These are phyloP conservation scores for Phoma sp. DNA, from an alignment of 2,329 filamentous ascomycete genomes.

Conservation along the genomic window DNA sequence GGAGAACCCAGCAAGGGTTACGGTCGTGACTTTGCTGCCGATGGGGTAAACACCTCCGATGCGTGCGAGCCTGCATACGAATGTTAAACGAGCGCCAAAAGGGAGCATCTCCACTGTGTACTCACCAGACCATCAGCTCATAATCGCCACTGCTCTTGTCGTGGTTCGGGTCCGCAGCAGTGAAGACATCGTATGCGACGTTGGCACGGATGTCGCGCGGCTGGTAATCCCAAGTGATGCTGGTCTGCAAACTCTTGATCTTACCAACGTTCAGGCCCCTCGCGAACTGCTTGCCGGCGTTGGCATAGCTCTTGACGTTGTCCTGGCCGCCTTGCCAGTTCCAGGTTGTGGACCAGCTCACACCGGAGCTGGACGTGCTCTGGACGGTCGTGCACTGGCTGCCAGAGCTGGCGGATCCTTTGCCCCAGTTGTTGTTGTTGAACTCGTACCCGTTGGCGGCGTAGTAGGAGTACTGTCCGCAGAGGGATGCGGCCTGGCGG, in stretches of 20 bases:
- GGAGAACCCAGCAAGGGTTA: slow-evolving; percentile 56
- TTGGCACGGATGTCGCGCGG: slow-evolving; percentile 25
- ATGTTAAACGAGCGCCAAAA: background rate
- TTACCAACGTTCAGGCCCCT: slow-evolving; percentile 23
- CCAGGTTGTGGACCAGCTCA: slow-evolving; percentile 27
- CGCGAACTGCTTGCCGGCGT: slow-evolving; percentile 25
- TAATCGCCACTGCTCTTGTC: slow-evolving; percentile 33
- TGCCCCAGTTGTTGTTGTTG: slow-evolving; percentile 32
- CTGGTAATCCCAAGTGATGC: slow-evolving; percentile 29
- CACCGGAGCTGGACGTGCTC: slow-evolving; percentile 20
- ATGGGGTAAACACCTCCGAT: slow-evolving; percentile 27
- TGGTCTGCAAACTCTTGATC: slow-evolving; percentile 28
- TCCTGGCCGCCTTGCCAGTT: slow-evolving; percentile 26
- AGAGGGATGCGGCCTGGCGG: slow-evolving; percentile 21
- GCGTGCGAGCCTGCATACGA: slow-evolving; percentile 18
- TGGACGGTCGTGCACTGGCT: slow-evolving; percentile 30
- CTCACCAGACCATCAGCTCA: slow-evolving; percentile 35
- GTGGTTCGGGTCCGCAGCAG: slow-evolving; percentile 27
- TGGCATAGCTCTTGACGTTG: slow-evolving; percentile 35
- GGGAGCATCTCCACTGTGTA: background rate
- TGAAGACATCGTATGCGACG: slow-evolving; percentile 38
- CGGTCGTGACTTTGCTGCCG: slow-evolving; percentile 22
- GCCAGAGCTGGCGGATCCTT: slow-evolving; percentile 21
- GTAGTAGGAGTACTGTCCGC: slow-evolving; percentile 27
- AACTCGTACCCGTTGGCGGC: slow-evolving; percentile 30